Conservation (phyloP, 768 basidiomycete species). For the Filobasidium floriforme region DNA sequence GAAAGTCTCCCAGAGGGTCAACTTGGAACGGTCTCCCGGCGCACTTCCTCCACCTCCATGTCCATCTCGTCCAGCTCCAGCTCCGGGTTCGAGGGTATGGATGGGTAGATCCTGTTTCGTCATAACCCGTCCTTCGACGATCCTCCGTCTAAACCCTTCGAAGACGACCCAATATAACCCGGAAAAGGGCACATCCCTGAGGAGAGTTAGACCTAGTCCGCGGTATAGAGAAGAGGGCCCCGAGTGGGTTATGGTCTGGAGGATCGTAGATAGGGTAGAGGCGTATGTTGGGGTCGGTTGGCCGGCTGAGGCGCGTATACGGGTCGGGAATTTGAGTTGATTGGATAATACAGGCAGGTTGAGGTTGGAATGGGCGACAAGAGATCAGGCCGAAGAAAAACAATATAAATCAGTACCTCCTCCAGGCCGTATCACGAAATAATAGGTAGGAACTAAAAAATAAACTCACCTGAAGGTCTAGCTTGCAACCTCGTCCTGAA, state of each 20-base stretch:
- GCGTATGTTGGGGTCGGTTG: constrained; percentile 39
- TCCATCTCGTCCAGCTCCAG: constrained; percentile 49
- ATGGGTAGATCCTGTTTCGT: too few species aligned
- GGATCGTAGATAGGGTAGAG: constrained; percentile 49
- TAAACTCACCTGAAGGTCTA: constrained; percentile 27
- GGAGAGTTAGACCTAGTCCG: constrained; percentile 81
- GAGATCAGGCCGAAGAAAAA: too few species aligned
- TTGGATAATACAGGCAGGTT: too few species aligned
- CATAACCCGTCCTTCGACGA: constrained; percentile 51
- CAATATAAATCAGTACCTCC: too few species aligned
- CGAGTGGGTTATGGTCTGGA: constrained; percentile 54
- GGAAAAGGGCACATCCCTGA: constrained; percentile 96
- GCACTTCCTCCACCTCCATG: background rate
- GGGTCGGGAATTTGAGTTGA: too few species aligned
- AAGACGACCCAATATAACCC: constrained; percentile 88
- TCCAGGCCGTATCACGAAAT: too few species aligned
- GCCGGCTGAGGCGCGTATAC: constrained; percentile 11
- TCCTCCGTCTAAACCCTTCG: constrained; percentile 70
- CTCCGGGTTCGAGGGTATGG: too few species aligned
- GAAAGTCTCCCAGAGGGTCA: constrained; percentile 59
- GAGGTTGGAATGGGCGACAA: too few species aligned
- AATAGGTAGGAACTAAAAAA: background rate
- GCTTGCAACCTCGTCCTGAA: constrained; percentile 43
- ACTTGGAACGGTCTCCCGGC: background rate
- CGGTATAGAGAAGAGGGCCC: constrained; percentile 75